A percentile compares a stretch with the other conserved stretches of the same genome.
phyloP scores from a whole-genome alignment of 257 asterid species.

The Solanum bukasovii region DNA sequence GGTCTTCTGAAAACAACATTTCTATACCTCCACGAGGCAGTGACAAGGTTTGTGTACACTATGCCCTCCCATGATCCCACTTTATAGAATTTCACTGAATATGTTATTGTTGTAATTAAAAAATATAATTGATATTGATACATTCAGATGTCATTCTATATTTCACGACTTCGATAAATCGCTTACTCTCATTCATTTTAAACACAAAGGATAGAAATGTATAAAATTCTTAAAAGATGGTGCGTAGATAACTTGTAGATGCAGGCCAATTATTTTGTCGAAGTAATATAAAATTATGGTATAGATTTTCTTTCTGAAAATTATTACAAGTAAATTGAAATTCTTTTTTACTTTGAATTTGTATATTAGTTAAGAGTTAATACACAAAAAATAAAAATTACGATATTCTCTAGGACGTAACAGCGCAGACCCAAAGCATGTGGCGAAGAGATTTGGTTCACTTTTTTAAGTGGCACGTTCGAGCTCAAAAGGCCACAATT shows the following conservation, averaged over 20 bases:
- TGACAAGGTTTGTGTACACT: neutral
- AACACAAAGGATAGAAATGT: neutral
- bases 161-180: neutral
- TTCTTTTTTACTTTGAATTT: neutral
- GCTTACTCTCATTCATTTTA: neutral
- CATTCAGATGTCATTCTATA: neutral
- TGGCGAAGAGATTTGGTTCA: neutral
- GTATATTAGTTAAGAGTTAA: neutral
- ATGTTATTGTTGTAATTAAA: too few species aligned
- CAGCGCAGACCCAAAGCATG: neutral
- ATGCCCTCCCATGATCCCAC: neutral
- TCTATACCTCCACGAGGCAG: neutral
- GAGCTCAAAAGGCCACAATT: neutral
- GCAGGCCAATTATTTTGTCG: neutral
- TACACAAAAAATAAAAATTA: too few species aligned
- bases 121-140: neutral
- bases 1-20: fast-evolving
- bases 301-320: neutral
- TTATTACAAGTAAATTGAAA: neutral
- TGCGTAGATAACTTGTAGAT: neutral
- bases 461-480: neutral
- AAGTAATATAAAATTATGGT: too few species aligned
- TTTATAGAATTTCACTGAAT: too few species aligned
- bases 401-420: too few species aligned
- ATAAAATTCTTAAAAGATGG: neutral